Evolutionary conservation across 2,329 filamentous ascomycete species (phyloP).

Genomic region (Metarhizium album): DNA sequence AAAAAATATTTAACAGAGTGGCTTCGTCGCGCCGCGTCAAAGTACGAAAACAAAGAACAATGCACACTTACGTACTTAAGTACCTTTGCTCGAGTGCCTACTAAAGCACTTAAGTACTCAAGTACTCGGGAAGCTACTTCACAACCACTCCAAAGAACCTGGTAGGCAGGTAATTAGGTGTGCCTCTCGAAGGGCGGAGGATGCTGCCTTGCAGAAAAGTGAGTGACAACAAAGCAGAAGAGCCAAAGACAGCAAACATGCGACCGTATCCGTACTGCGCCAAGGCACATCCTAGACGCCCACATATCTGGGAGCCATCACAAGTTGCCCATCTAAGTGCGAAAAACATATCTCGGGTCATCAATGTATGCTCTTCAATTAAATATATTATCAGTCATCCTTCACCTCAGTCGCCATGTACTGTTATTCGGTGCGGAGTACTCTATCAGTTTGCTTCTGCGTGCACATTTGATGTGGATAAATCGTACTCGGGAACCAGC

Average conservation of each 20-base stretch:
- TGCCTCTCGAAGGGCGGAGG: not conserved
- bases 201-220: not conserved
- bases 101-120: too few species aligned
- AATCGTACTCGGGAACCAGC: not conserved
- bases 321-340: not conserved
- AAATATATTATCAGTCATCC: slow-evolving; percentile 3
- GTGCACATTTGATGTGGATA: slow-evolving; percentile 1
- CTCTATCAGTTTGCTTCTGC: not conserved
- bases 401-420: not conserved
- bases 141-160: too few species aligned
- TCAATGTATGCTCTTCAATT: not conserved
- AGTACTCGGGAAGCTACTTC: too few species aligned
- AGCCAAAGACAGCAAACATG: too few species aligned
- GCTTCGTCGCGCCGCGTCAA: too few species aligned
- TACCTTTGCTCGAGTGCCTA: too few species aligned
- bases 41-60: too few species aligned
- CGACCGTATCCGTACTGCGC: too few species aligned
- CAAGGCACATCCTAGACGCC: not conserved
- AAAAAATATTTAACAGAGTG: too few species aligned
- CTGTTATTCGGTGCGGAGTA: not conserved
- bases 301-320: not conserved
- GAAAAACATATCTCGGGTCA: not conserved
- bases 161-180: too few species aligned
- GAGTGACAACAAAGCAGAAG: not conserved
- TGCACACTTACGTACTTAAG: too few species aligned